Conservation (phyloP, 1,284 basidiomycete species). For the Gastroboletus turbinatus region DNA sequence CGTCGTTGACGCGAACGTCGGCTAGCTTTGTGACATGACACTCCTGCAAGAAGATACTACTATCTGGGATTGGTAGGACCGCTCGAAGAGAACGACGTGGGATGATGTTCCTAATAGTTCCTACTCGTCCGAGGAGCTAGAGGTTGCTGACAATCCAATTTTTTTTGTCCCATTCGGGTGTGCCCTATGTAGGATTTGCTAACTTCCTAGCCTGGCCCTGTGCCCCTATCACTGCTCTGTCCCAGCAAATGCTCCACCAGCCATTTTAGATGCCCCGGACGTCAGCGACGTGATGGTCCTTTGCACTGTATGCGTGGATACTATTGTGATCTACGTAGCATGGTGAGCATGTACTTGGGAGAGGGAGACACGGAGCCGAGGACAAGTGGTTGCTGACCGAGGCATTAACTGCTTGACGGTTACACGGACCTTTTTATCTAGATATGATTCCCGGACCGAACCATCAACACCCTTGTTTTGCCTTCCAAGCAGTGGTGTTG, state of each 20-base stretch:
- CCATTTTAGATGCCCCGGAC: background rate
- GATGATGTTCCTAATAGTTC: background rate
- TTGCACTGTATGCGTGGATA: background rate
- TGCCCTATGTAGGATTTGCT: background rate
- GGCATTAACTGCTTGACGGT: background rate
- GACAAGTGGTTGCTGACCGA: background rate
- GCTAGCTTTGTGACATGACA: background rate
- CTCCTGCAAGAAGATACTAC: background rate
- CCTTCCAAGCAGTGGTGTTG: background rate
- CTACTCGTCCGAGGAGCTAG: background rate
- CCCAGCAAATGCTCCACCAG: background rate
- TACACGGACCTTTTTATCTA: background rate
- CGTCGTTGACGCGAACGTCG: background rate
- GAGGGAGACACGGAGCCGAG: background rate
- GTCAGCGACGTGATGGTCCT: background rate
- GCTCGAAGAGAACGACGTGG: background rate
- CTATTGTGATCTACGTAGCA: background rate
- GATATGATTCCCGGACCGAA: background rate
- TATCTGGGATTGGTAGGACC: background rate
- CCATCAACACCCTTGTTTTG: background rate
- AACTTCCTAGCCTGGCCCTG: background rate
- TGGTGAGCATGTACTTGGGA: background rate
- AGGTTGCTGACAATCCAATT: background rate
- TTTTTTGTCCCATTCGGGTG: background rate
- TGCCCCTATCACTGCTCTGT: background rate